Evolutionary conservation across 1,284 basidiomycete species (phyloP), one percentile per base, ranked within the genome.

Genomic region (Heliocybe sulcata): DNA sequence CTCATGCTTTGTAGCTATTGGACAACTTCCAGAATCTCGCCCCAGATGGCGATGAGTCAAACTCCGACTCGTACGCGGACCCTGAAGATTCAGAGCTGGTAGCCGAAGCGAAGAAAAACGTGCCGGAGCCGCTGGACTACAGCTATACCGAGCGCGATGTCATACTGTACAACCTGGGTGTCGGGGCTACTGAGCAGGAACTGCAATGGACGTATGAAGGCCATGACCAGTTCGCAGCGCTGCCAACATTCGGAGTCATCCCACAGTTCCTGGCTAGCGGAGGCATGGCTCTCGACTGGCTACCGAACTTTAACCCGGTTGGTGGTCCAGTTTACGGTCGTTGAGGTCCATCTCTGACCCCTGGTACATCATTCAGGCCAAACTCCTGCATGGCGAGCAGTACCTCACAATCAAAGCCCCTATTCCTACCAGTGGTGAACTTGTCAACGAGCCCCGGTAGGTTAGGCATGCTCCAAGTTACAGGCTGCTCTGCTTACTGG

Each of bases 341-440:
- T 48, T 29, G 56, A 26, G 27, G 35, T 35, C 20, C 4, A 4
- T 12, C 4, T 49, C 47, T 49, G 47, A 49, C 27, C 8, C 33
- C 6, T 51, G 12, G 3, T 23, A 54, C 52, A 51, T n/a, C 57
- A 35, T 16, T 4, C 62, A 92, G 81, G 92, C 94, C 58, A 98
- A 94, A 74, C 78, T 99, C n/a, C 80, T 99, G 26, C 97, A 99
- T 71, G 96, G 96, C 56, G 96, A 99, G 71, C 97, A 99, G 68
- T 98, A 93, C 71, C 76, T 99, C 58, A 79, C 85, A 59, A 94
- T 99, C 72, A 90, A 92, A 66, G 85, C 76, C 1, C 85, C 89
- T 0, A 92, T 98, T 60, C 95, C 96, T 0, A 94, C 92, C 0
- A 86, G 80, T 58, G 95, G 84, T 2, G 85, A 87, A n/a, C 75